A percentile compares a stretch with the other conserved stretches of the same genome.
Conservation (phyloP, 768 basidiomycete genomes). For the Hygrocybe punicea region DNA sequence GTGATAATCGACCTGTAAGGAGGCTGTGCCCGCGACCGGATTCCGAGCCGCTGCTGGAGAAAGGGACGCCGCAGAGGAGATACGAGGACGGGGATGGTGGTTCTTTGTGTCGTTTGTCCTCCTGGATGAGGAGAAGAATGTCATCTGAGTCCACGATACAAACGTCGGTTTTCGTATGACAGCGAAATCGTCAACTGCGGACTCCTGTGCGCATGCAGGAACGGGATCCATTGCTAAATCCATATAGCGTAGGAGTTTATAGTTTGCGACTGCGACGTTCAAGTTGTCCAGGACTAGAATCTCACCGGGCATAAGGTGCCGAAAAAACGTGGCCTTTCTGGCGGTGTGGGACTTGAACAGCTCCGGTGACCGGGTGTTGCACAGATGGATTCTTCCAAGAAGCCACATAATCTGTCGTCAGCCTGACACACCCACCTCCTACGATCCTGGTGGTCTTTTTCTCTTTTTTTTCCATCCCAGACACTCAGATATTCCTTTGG, state of each 20-base stretch:
- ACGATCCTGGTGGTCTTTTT: too few species aligned
- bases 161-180: slow-evolving; percentile 25
- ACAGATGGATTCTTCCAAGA: too few species aligned
- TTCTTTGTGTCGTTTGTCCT: slow-evolving; percentile 17
- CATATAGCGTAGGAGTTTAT: background rate
- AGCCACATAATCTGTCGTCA: too few species aligned
- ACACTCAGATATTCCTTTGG: too few species aligned
- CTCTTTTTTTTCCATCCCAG: too few species aligned
- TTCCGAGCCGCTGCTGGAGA: slow-evolving; percentile 59
- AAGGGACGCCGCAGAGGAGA: slow-evolving; percentile 47
- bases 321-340: too few species aligned
- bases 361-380: too few species aligned
- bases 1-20: slow-evolving; percentile 41
- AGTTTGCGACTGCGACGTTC: background rate
- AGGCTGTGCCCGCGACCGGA: slow-evolving; percentile 52
- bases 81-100: slow-evolving; percentile 49
- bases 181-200: slow-evolving; percentile 35
- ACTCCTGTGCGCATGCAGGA: slow-evolving; percentile 16
- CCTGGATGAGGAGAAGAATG: slow-evolving; percentile 24
- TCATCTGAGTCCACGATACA: slow-evolving; percentile 26
- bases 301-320: too few species aligned
- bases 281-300: too few species aligned
- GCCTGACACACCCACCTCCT: too few species aligned
- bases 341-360: too few species aligned
- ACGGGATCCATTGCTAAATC: background rate